These are phyloP conservation scores for Zymoseptoria ardabiliae DNA, from an alignment of 2,329 filamentous ascomycete species.

Conservation along the genomic window DNA sequence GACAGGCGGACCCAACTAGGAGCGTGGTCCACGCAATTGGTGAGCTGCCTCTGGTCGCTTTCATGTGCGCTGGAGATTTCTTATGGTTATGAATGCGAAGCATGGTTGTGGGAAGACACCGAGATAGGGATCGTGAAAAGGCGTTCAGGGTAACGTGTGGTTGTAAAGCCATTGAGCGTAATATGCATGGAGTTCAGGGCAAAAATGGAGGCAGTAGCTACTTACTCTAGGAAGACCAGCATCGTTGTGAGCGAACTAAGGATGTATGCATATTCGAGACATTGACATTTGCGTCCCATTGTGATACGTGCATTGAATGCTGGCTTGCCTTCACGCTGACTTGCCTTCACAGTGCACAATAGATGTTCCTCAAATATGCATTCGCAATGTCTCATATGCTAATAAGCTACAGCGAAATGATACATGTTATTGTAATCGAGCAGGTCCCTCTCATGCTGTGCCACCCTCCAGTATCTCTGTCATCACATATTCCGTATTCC, in stretches of 20 bases:
- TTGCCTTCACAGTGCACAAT: no score
- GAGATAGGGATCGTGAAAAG: not conserved
- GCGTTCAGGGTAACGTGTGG: not conserved
- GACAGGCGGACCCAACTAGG: constrained; percentile 13
- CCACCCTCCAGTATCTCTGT: not conserved
- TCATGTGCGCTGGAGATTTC: not conserved
- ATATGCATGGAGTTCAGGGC: not conserved
- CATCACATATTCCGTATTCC: not conserved
- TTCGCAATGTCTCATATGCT: not conserved
- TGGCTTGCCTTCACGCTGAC: no score
- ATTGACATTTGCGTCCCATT: not conserved
- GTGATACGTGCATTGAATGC: not conserved
- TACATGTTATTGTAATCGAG: not conserved
- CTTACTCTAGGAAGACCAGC: not conserved
- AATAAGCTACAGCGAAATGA: not conserved
- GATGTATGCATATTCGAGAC: not conserved
- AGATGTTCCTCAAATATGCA: no score
- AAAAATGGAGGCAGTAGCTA: not conserved
- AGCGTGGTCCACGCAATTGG: not conserved
- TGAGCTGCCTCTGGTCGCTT: not conserved
- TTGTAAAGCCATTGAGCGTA: not conserved
- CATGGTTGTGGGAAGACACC: not conserved
- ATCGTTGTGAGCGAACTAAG: not conserved
- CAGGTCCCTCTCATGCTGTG: not conserved
- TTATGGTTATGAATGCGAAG: not conserved